Percentiles rank a stretch among this genome's conserved stretches.
Conservation (phyloP, 768 basidiomycete genomes). For the Pulveroboletus sp. region DNA sequence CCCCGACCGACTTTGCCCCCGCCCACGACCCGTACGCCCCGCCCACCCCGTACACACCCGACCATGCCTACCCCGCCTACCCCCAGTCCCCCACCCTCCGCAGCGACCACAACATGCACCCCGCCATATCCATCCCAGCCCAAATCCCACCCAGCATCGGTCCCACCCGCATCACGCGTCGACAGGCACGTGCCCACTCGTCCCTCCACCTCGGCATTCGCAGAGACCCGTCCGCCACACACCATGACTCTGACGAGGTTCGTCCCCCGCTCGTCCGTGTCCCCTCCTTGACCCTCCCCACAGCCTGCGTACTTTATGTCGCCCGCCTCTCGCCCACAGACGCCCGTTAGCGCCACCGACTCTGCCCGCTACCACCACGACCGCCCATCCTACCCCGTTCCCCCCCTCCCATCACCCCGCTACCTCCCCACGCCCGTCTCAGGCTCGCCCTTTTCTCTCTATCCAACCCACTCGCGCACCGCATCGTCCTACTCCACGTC, state of each 20-base stretch:
- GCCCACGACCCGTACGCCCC: constrained; percentile 36
- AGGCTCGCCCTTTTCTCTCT: constrained; percentile 45
- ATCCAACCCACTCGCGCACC: constrained; percentile 46
- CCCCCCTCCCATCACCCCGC: constrained; percentile 36
- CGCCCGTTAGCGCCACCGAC: constrained; percentile 35
- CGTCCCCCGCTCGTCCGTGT: neutral
- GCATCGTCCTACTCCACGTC: constrained; percentile 42
- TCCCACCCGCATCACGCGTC: constrained; percentile 48
- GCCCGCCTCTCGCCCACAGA: constrained; percentile 39
- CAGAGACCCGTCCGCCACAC: constrained; percentile 25
- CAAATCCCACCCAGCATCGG: constrained; percentile 54
- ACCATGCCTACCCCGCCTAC: constrained; percentile 28
- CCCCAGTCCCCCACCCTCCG: constrained; percentile 30
- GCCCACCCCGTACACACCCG: constrained; percentile 21
- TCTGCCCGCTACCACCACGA: constrained; percentile 32
- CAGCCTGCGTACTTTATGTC: constrained; percentile 37
- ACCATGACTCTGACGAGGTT: constrained; percentile 30
- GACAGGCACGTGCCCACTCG: constrained; percentile 38
- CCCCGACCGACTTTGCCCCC: constrained; percentile 33
- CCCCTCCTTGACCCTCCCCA: constrained; percentile 10
- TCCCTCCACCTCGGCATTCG: constrained; percentile 33
- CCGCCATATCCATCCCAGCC: constrained; percentile 28
- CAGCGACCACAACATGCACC: constrained; percentile 25
- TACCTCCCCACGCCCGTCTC: constrained; percentile 46
- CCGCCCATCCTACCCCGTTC: constrained; percentile 29